Conservation (phyloP, 2,329 filamentous ascomycete species). For the Fusarium sp. region DNA sequence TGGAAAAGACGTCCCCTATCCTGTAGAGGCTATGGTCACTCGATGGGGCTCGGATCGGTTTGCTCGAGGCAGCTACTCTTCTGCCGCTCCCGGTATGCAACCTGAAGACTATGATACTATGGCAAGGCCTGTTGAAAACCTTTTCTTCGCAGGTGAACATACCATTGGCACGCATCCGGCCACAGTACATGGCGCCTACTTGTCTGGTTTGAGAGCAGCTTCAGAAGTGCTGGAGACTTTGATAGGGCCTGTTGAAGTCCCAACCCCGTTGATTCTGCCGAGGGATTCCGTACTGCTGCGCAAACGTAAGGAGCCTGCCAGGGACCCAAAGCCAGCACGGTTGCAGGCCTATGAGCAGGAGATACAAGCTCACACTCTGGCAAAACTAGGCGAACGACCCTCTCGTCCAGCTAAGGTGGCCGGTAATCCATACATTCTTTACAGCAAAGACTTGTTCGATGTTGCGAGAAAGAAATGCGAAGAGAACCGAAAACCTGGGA, state of each 20-base stretch:
- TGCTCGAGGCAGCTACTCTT: constrained; percentile 95
- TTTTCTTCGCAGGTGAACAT: constrained; percentile 96
- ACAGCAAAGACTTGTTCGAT: constrained; percentile 83
- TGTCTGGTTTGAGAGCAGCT: constrained; percentile 90
- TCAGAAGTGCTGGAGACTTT: constrained; percentile 85
- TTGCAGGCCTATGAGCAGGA: constrained; percentile 67
- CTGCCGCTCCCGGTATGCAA: constrained; percentile 83
- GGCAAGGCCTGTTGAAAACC: constrained; percentile 83
- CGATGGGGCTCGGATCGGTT: constrained; percentile 93
- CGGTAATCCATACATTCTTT: constrained; percentile 89
- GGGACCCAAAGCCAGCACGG: constrained; percentile 63
- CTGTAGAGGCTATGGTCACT: constrained; percentile 88
- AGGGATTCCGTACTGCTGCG: constrained; percentile 63
- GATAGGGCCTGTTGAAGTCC: constrained; percentile 82
- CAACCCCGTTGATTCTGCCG: constrained; percentile 77
- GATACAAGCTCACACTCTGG: constrained; percentile 62
- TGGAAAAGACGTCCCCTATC: constrained; percentile 75
- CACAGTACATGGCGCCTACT: constrained; percentile 95
- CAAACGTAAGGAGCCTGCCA: constrained; percentile 66
- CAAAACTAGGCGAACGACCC: constrained; percentile 78
- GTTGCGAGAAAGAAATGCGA: constrained; percentile 69
- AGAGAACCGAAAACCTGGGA: constrained; percentile 70
- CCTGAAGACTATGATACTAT: constrained; percentile 93
- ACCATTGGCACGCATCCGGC: constrained; percentile 96
- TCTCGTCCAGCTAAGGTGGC: constrained; percentile 77